Percentiles rank a stretch among this genome's conserved stretches.
Evolutionary conservation across 208 protist genomes (phyloP).

Genomic region (Crithidia thermophila): DNA sequence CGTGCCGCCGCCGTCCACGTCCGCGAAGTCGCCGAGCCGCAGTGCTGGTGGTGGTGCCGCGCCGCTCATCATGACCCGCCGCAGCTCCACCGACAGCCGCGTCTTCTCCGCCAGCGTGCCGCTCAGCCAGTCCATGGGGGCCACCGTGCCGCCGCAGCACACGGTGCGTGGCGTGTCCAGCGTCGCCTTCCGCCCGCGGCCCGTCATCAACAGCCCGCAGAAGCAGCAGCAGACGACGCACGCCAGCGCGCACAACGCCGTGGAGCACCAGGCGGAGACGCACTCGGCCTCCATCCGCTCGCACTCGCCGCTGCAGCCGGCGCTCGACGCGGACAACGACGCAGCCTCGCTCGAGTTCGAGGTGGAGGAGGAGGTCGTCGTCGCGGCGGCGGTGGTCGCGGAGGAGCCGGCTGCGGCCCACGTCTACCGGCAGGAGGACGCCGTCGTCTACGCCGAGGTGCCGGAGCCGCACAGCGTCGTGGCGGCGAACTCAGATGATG

Average conservation of each 20-base stretch:
- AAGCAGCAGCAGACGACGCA: slow-evolving; percentile 5
- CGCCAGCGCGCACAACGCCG: slow-evolving; percentile 11
- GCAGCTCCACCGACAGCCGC: background rate
- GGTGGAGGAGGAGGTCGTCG: background rate
- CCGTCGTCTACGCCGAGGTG: slow-evolving; percentile 1
- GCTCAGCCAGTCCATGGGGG: no score
- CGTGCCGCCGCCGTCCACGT: background rate
- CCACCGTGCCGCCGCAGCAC: slow-evolving; percentile 29
- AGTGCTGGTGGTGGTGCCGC: no score
- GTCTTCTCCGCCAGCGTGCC: background rate
- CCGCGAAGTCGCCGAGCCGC: slow-evolving; percentile 3
- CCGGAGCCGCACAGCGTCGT: background rate
- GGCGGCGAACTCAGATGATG: background rate
- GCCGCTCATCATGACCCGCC: background rate
- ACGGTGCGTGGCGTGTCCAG: slow-evolving; percentile 27
- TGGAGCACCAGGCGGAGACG: slow-evolving; percentile 30
- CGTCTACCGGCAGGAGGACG: slow-evolving; percentile 3
- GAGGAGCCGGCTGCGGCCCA: background rate
- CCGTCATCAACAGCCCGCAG: background rate
- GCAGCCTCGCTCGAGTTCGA: background rate
- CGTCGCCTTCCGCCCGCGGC: slow-evolving; percentile 10
- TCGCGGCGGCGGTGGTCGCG: background rate
- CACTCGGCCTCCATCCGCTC: slow-evolving; percentile 48
- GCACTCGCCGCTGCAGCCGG: slow-evolving; percentile 35
- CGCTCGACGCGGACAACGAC: background rate